Evolutionary conservation across 1,139 yeast genomes (phyloP).

Genomic region (Entelexis paramagnoliae): DNA sequence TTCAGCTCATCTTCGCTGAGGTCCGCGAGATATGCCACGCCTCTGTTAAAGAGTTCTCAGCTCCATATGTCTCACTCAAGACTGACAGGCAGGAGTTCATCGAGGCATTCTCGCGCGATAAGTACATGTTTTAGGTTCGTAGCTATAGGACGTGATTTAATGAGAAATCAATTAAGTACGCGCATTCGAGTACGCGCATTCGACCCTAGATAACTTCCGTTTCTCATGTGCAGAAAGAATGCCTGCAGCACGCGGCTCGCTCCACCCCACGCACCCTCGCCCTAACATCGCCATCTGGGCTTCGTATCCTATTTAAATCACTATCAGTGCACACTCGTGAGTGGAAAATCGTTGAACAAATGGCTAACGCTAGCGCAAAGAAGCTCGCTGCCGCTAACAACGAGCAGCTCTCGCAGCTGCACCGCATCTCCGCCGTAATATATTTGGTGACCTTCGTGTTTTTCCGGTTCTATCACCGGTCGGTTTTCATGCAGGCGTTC

Average conservation of each 20-base stretch:
- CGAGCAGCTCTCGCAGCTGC: constrained; percentile 47
- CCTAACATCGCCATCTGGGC: too few relatives aligned
- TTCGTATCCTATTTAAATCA: too few relatives aligned
- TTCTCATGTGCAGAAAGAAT: too few relatives aligned
- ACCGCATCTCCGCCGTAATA: constrained; percentile 24
- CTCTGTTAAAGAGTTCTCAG: constrained; percentile 15
- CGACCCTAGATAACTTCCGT: too few relatives aligned
- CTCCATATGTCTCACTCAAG: constrained; percentile 3
- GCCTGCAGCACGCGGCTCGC: too few relatives aligned
- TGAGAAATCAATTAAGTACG: too few relatives aligned
- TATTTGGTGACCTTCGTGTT: constrained; percentile 24
- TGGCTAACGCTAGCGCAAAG: constrained; percentile 61
- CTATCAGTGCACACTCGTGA: too few relatives aligned
- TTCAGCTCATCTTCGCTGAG: constrained; percentile 6
- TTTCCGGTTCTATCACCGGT: constrained; percentile 35
- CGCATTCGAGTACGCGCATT: too few relatives aligned
- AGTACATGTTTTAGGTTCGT: neutral
- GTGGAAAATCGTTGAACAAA: too few relatives aligned
- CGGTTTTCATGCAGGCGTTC: constrained; percentile 40
- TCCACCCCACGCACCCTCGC: too few relatives aligned
- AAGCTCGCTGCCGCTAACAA: constrained; percentile 55
- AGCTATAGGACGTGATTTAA: neutral
- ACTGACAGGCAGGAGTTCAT: constrained; percentile 7
- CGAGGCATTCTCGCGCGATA: constrained; percentile 7
- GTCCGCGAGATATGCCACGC: constrained; percentile 14